These are phyloP conservation scores for Podila epigama DNA, from an alignment of 192 early-diverging fungal species.

Conservation along the genomic window DNA sequence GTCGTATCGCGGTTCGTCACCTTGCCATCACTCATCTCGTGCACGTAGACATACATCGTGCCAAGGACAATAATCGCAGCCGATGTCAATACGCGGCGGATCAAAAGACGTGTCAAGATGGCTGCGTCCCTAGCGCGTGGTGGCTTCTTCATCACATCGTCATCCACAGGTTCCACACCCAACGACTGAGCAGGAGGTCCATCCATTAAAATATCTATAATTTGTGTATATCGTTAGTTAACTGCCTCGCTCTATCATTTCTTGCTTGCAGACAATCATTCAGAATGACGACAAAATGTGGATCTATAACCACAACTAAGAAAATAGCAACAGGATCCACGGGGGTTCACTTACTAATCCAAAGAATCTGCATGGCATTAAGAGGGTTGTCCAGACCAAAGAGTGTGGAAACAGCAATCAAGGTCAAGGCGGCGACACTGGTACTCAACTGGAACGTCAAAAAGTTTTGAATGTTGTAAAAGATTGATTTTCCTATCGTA, in stretches of 20 bases:
- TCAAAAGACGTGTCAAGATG: conserved; percentile 77
- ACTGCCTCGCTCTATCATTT: no score
- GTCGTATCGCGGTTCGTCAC: conserved; percentile 82
- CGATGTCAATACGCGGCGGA: conserved; percentile 79
- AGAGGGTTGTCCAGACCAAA: conserved; percentile 89
- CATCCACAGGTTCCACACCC: conserved; percentile 94
- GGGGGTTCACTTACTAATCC: conserved; percentile 83
- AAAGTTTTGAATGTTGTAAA: conserved; percentile 98
- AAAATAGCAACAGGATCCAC: not conserved
- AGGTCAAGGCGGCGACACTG: conserved; percentile 86
- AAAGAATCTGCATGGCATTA: conserved; percentile 99
- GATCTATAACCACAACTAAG: not conserved
- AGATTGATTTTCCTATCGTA: conserved; percentile 86
- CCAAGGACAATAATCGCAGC: conserved; percentile 84
- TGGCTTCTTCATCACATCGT: conserved; percentile 87
- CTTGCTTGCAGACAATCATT: no score
- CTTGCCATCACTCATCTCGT: conserved; percentile 78
- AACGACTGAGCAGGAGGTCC: conserved; percentile 98
- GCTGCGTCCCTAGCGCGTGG: conserved; percentile 81
- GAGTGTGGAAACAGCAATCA: conserved; percentile 88
- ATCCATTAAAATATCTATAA: conserved; percentile 94
- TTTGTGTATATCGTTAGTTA: not conserved
- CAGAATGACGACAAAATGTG: no score
- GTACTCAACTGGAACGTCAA: conserved; percentile 96
- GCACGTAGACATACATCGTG: conserved; percentile 83